Base-by-base conservation (phyloP, 257 asterid genomes). In the Rubia yunnanensis region DNA sequence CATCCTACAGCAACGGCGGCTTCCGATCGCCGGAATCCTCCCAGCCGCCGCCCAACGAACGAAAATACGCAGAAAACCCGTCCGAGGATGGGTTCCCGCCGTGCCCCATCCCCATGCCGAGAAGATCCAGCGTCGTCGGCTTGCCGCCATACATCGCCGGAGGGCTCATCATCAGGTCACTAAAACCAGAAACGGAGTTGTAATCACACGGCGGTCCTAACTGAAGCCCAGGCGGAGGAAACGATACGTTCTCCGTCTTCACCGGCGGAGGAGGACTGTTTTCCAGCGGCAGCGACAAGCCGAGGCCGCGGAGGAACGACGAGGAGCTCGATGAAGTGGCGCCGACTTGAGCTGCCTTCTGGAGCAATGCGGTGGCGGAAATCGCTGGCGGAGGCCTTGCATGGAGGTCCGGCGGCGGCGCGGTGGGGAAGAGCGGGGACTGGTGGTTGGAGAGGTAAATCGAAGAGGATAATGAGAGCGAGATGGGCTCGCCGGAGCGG, bases 331-430 rank as follows among this genome's bases (percentile, higher is more conserved):
- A 88, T 0, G 95, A 75, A 0, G 88, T 73, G 2, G 95, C 70
- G 0, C 96, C 96, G 74, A 91, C 83, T 66, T 88, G 91, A 7
- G 98, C 98, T 0, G 98, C 98, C 57, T 89, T 92, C 65, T 86
- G 96, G 44, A 92, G 95, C 71, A 92, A 73, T 15, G 96, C 98
- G 0, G 98, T 92, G 1, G 98, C 98, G 0, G 98, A 87, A 27
- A 92, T 57, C 3, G 87, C 94, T 0, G 98, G 92, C 0, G 98
- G 86, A 52, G 2, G 54, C 23, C 8, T 70, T 68, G 81, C 14
- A 68, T n/a, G n/a, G 53, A 38, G 78, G 39, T 74, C 83, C 6
- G 77, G 91, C 0, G 80, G 39, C 5, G 79, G 31, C 6, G 82
- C n/a, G 5, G 73, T 46, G 1, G 90, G 86, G 79, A 76, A 86